Conservation (phyloP, 2,329 filamentous ascomycete genomes). For the Teratosphaeria destructans region DNA sequence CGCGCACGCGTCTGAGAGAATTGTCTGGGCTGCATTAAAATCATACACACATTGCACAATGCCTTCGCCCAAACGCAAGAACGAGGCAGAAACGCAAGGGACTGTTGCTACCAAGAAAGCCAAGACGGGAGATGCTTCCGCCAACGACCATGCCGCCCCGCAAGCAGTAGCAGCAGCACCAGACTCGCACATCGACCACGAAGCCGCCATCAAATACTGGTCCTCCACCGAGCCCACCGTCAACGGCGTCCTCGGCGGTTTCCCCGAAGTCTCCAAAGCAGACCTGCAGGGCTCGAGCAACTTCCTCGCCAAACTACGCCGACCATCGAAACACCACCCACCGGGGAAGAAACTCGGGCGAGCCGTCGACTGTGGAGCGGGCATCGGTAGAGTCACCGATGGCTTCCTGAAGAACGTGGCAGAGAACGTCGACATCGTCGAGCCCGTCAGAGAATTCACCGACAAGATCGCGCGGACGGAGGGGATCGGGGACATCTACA, state of each 20-base stretch:
- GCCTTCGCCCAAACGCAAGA: constrained; percentile 8
- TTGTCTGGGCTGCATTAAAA: neutral
- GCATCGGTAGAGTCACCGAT: constrained; percentile 74
- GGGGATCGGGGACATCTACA: constrained; percentile 55
- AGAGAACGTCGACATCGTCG: constrained; percentile 68
- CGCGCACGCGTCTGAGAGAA: neutral
- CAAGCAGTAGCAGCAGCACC: constrained; percentile 7
- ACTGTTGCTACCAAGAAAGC: neutral
- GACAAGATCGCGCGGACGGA: constrained; percentile 41
- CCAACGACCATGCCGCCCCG: neutral
- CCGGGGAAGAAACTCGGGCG: constrained; percentile 24
- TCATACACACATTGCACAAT: neutral
- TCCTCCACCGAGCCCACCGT: constrained; percentile 41
- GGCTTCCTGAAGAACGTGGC: constrained; percentile 63
- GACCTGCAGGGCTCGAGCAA: constrained; percentile 61
- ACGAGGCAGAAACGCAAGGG: neutral
- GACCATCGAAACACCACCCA: constrained; percentile 21
- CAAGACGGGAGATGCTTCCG: neutral
- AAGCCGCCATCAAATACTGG: constrained; percentile 42
- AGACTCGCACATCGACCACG: constrained; percentile 36
- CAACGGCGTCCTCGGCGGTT: constrained; percentile 74
- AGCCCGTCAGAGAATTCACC: constrained; percentile 77
- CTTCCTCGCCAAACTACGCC: constrained; percentile 58
- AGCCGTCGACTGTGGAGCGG: constrained; percentile 52
- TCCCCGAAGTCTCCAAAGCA: constrained; percentile 54